Base-by-base conservation (phyloP, 1,284 basidiomycete genomes). In the Hemileia vastatrix region DNA sequence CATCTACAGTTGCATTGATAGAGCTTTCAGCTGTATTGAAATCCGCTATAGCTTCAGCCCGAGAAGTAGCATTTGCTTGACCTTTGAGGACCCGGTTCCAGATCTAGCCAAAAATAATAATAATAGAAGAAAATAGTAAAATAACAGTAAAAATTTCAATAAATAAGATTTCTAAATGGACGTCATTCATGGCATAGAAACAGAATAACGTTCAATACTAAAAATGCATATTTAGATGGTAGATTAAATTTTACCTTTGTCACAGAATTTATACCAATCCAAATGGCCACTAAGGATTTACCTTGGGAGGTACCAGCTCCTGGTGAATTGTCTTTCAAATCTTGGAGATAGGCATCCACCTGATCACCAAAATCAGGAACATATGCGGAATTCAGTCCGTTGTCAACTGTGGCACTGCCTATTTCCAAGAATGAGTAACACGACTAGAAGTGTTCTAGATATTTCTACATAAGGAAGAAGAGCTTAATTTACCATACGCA, bases 321-420 rank as follows among this genome's bases (percentile, higher is more conserved):
- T 27, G 58, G 23, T 45, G 51, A 61, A 44, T 47, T 40, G n/a
- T 50, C 50, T 19, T 43, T 54, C 31, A 61, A 45, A 54, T 61
- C 58, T 4, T 50, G 54, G 24, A 54, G 11, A 33, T 54, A 61
- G 18, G 58, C 58, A 23, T 47, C 43, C 8, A 54, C 27, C 19
- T 61, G 58, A 19, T 61, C 40, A 18, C 48, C 51, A 27, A 61
- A 43, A 31, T 61, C 58, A 36, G 58, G 58, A 4, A 61, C 58
- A 21, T 45, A 33, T 47, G 58, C 58, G 47, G 15, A 9, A 19
- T 48, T 54, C 27, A 54, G 33, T 13, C 18, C n/a, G 21, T 61
- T 61, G 21, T 53, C 50, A 15, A 61, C 58, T 23, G 58, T 61
- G n/a, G 51, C 58, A 40, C 58, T 51, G 9, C 58, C 58, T 61